Evolutionary conservation across 1,284 basidiomycete genomes (phyloP), one percentile per base, ranked within the genome.

Genomic region (Cutaneotrichosporon sp.): DNA sequence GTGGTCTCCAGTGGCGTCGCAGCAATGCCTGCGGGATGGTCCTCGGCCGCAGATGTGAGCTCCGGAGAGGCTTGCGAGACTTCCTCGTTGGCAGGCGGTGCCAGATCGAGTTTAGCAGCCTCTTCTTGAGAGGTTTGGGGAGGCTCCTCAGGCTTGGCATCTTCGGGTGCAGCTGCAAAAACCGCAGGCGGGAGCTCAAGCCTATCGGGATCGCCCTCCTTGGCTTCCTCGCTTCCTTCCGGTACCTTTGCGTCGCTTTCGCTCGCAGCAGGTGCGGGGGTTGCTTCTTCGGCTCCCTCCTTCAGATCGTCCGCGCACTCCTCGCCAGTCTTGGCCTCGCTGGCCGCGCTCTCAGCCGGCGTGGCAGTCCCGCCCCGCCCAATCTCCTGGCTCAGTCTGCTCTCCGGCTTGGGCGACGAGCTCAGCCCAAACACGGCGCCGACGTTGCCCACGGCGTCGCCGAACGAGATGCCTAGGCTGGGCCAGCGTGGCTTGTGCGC

Each of bases 401-500:
- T 50, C 47, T 50, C 54, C 24, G 47, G 38, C 42, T 34, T 52
- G 13, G 58, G 62, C 5, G 45, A 56, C 36, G 58, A 18, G 1
- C 27, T 52, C 8, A 73, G 49, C 2, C 73, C 70, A n/a, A 77
- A 67, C 3, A 63, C 71, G 4, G 62, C 63, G 3, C 75, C 71
- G 18, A 75, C 62, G 55, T 59, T 72, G 5, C 71, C 72, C 49
- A 75, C 57, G 18, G 68, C 69, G 20, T 73, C 72, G 9, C 67
- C 65, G 14, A 73, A 53, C 4, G 54, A 54, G 29, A 50, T n/a
- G 10, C 59, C 59, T 7, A 70, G 25, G 13, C 50, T 58, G 18
- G 64, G 59, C 70, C 68, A 69, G n/a, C 62, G 31, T 4, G 62
- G 50, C 64, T 63, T 62, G 16, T 50, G 24, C 33, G 16, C 3